Conservation (phyloP, 495 filamentous ascomycete genomes). For the Neurospora pannonica region DNA sequence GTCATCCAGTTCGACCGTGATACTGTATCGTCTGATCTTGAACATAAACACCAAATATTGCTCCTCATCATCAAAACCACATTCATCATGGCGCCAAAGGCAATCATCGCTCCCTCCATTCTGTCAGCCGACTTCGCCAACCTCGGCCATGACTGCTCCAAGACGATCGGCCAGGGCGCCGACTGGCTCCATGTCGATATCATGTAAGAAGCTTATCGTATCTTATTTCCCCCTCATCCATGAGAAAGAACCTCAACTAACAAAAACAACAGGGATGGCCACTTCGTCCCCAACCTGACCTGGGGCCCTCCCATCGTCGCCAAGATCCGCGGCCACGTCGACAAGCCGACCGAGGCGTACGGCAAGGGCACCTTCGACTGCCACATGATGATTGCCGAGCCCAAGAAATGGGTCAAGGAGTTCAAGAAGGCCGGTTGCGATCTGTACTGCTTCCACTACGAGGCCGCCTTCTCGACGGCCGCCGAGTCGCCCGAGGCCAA, state of each 20-base stretch:
- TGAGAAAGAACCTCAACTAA: neutral
- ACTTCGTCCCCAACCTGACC: slow-evolving; percentile 98
- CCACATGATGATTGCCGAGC: slow-evolving; percentile 99
- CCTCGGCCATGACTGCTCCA: slow-evolving; percentile 73
- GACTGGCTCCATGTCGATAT: slow-evolving; percentile 90
- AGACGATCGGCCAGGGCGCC: slow-evolving; percentile 71
- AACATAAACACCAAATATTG: neutral
- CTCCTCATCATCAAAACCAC: neutral
- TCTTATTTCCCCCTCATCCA: neutral
- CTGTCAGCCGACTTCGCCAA: slow-evolving; percentile 90
- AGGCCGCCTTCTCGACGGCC: slow-evolving; percentile 84
- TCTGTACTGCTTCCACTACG: slow-evolving; percentile 98
- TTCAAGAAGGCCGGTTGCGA: slow-evolving; percentile 93
- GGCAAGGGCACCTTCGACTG: slow-evolving; percentile 93
- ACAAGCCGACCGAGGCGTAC: slow-evolving; percentile 36
- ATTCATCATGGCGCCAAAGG: slow-evolving; percentile 63
- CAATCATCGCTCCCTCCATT: slow-evolving; percentile 95
- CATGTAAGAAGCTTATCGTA: slow-evolving; percentile 44
- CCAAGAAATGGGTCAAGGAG: slow-evolving; percentile 93
- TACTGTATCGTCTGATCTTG: neutral
- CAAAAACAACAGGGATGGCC: slow-evolving; percentile 53
- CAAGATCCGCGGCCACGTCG: slow-evolving; percentile 80
- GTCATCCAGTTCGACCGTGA: neutral
- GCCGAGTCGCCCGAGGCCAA: slow-evolving; percentile 66
- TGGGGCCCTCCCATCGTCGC: slow-evolving; percentile 90